A percentile compares a stretch with the other conserved stretches of the same genome.
These are phyloP conservation scores for Leccinum variicolor DNA, from an alignment of 768 basidiomycete genomes.

Conservation along the genomic window DNA sequence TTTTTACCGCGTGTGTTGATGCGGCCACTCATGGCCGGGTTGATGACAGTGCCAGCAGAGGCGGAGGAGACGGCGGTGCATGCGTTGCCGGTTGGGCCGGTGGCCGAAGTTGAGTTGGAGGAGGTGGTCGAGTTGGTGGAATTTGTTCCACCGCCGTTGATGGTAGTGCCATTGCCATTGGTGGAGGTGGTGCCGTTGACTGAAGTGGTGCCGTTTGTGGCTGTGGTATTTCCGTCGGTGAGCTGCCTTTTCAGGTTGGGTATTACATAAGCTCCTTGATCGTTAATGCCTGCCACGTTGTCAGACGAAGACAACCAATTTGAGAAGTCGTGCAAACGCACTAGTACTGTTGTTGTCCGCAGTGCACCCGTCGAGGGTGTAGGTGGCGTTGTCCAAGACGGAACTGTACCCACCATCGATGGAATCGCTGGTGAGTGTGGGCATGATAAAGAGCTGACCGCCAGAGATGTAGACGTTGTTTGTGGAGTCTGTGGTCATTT, in stretches of 20 bases:
- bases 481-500: conserved; percentile 45
- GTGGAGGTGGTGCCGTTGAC: conserved; percentile 5
- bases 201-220: neutral
- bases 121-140: conserved; percentile 10
- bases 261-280: conserved; percentile 25
- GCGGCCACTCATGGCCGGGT: conserved; percentile 53
- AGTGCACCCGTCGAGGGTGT: conserved; percentile 38
- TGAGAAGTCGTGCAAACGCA: neutral
- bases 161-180: neutral
- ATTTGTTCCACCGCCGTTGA: conserved; percentile 13
- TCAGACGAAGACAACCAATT: neutral
- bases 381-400: conserved; percentile 39
- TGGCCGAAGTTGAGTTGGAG: conserved; percentile 15
- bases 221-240: conserved; percentile 6
- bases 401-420: conserved; percentile 34
- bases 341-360: conserved; percentile 1
- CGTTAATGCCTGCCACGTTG: conserved; percentile 4
- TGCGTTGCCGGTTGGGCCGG: conserved; percentile 22
- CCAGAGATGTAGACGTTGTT: conserved; percentile 45
- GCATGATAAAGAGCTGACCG: conserved; percentile 54
- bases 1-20: conserved; percentile 48
- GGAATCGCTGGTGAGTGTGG: conserved; percentile 54
- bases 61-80: conserved; percentile 45
- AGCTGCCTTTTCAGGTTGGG: conserved; percentile 25
- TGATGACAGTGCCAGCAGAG: conserved; percentile 36